Conservation (phyloP, 495 filamentous ascomycete genomes). For the Annulohypoxylon moriforme region DNA sequence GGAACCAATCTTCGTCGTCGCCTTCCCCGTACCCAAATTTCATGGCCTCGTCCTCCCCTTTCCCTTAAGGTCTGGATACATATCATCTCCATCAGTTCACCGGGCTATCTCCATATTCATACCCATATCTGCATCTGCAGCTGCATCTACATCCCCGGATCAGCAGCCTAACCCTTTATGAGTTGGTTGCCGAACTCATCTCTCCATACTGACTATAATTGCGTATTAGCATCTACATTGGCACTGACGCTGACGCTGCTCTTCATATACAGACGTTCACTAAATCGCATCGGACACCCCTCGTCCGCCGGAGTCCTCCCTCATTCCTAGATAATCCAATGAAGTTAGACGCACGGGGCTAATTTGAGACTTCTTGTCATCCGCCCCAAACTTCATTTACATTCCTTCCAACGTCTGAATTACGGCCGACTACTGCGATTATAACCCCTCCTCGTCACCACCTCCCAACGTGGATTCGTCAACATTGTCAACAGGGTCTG, state of each 20-base stretch:
- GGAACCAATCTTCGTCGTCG: conserved; percentile 8
- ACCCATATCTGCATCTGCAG: conserved; percentile 18
- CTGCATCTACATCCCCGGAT: conserved; percentile 27
- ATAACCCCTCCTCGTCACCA: conserved; percentile 11
- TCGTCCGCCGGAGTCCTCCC: conserved; percentile 21
- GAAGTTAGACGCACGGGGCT: conserved; percentile 50
- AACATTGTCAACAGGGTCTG: conserved; percentile 58
- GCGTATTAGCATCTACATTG: conserved; percentile 14
- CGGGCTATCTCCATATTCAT: conserved; percentile 4
- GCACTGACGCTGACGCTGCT: not conserved
- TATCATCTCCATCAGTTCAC: not conserved
- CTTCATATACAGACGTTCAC: not conserved
- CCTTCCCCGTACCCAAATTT: conserved; percentile 5
- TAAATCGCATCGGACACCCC: conserved; percentile 17
- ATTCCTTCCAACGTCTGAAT: conserved; percentile 28
- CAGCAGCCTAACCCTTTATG: conserved; percentile 31
- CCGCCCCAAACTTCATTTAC: not conserved
- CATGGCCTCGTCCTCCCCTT: conserved; percentile 30
- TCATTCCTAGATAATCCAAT: conserved; percentile 43
- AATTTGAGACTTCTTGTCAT: conserved; percentile 43
- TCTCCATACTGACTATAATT: not conserved
- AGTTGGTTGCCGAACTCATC: conserved; percentile 15
- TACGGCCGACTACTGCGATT: conserved; percentile 6
- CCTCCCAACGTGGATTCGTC: conserved; percentile 62
- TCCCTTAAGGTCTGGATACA: conserved; percentile 10